phyloP scores from a whole-genome alignment of 495 filamentous ascomycete genomes.

The Penicillium paradoxum region DNA sequence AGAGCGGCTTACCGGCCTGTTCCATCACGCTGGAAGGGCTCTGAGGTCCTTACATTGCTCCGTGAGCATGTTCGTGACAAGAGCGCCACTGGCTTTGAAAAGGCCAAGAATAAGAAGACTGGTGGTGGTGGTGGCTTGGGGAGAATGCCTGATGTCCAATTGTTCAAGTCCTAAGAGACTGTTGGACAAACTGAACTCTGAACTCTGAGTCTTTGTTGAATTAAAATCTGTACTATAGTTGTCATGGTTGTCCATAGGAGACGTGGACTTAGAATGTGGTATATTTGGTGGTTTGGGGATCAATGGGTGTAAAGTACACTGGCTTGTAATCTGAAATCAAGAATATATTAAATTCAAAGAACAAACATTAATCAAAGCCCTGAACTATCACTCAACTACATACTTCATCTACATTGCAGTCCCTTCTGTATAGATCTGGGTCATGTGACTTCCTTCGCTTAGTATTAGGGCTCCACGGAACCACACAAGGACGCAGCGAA shows the following conservation, averaged over 20 bases:
- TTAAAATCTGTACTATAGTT: conserved; percentile 12
- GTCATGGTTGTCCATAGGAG: background rate
- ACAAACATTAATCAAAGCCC: background rate
- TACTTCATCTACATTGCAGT: background rate
- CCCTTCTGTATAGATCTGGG: background rate
- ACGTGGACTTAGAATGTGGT: background rate
- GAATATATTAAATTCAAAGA: background rate
- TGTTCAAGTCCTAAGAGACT: conserved; percentile 34
- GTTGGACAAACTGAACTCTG: background rate
- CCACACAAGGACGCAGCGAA: conserved; percentile 35
- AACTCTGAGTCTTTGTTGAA: background rate
- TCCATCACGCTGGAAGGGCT: conserved; percentile 75
- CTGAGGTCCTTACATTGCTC: conserved; percentile 70
- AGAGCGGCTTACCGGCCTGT: conserved; percentile 92
- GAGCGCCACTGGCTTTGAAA: conserved; percentile 49
- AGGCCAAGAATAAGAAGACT: conserved; percentile 43
- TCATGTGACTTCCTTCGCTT: conserved; percentile 34
- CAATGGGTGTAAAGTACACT: background rate
- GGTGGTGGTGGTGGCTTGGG: conserved; percentile 47
- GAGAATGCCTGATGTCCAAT: conserved; percentile 49
- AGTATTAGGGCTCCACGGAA: conserved; percentile 35
- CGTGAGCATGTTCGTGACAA: conserved; percentile 70
- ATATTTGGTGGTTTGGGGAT: background rate
- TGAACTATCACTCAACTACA: background rate
- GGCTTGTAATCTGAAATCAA: background rate